phyloP scores from a whole-genome alignment of 1,284 basidiomycete species.

The Tilletiopsis washingtonensis region DNA sequence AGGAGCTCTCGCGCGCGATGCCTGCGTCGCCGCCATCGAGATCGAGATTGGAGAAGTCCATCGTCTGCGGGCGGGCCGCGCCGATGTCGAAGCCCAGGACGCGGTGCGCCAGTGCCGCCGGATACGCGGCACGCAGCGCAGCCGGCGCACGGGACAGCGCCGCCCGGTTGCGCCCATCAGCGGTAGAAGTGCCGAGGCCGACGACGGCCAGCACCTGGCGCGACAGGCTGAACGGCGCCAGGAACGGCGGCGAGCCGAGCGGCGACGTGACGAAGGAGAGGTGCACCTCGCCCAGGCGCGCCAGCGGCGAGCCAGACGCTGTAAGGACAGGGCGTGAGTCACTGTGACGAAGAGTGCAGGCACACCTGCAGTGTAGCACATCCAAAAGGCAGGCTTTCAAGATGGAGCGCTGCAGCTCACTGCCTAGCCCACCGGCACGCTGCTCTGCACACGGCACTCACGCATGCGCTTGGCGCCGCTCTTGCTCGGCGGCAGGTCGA shows the following conservation, averaged over 20 bases:
- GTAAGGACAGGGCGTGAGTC: slow-evolving; percentile 1
- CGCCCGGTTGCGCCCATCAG: slow-evolving; percentile 2
- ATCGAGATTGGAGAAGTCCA: slow-evolving; percentile 22
- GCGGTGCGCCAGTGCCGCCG: slow-evolving; percentile 37
- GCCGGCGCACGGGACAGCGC: slow-evolving; percentile 25
- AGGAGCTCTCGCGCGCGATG: neutral
- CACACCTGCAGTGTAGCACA: no score
- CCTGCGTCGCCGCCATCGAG: neutral
- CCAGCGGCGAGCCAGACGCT: slow-evolving; percentile 13
- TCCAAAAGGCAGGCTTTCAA: no score
- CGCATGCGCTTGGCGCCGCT: neutral
- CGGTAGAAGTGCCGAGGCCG: slow-evolving; percentile 25
- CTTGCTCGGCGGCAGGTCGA: slow-evolving; percentile 25
- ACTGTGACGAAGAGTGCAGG: no score
- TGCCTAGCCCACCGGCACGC: neutral
- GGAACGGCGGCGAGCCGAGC: slow-evolving; percentile 37
- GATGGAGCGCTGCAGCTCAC: neutral
- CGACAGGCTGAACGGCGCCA: slow-evolving; percentile 42
- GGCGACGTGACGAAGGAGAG: slow-evolving; percentile 42
- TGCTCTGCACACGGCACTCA: neutral
- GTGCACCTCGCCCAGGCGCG: slow-evolving; percentile 38
- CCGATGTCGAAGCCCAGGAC: slow-evolving; percentile 40
- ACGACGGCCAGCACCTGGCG: slow-evolving; percentile 40
- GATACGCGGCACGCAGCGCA: slow-evolving; percentile 29
- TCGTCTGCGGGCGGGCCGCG: slow-evolving; percentile 19